Evolutionary conservation across 2,329 filamentous ascomycete genomes (phyloP), one percentile per base, ranked within the genome.

Genomic region (Trichoderma pleuroti): DNA sequence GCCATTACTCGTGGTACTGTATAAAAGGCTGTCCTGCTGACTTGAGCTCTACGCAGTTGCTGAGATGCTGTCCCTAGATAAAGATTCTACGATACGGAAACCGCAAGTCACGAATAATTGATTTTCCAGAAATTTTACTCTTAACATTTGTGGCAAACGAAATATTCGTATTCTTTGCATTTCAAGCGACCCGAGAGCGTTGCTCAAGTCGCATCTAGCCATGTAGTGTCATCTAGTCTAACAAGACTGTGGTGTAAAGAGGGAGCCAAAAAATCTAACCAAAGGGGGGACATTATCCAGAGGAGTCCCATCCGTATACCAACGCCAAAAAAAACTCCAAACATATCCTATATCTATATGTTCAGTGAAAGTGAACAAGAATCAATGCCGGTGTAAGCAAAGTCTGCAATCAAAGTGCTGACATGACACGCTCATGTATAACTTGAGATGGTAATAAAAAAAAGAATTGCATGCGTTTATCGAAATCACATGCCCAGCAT

Each of bases 401-500:
- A 69, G 49, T 4, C 18, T 49, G 42, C n/a, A 49, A 24, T 16
- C 18, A 49, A 54, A 52, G 36, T 57, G 66, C 54, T 52, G 34
- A 59, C 36, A 68, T 24, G 61, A 68, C 64, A 68, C 64, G 64
- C 54, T 68, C 36, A 21, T 46, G 28, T 34, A 26, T 46, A n/a
- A 32, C 5, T 61, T 24, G 24, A 46, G 36, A 36, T 14, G 30
- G 14, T 30, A 12, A n/a, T n/a, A n/a, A n/a, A n/a, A n/a, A 24
- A 39, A 46, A 24, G 56, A 26, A 42, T 32, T 57, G 42, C 49
- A 60, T 9, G 34, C n/a, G 11, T 30, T 12, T 18, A 24, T 16
- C 12, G 36, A 26, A 11, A 57, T 73, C 72, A 82, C 39, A 81
- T 67, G 5, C 89, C 90, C 74, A 93, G 79, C 74, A 93, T 82